These are phyloP conservation scores for Nitzschia sp. DNA, from an alignment of 108 stramenopile genomes.

Conservation along the genomic window DNA sequence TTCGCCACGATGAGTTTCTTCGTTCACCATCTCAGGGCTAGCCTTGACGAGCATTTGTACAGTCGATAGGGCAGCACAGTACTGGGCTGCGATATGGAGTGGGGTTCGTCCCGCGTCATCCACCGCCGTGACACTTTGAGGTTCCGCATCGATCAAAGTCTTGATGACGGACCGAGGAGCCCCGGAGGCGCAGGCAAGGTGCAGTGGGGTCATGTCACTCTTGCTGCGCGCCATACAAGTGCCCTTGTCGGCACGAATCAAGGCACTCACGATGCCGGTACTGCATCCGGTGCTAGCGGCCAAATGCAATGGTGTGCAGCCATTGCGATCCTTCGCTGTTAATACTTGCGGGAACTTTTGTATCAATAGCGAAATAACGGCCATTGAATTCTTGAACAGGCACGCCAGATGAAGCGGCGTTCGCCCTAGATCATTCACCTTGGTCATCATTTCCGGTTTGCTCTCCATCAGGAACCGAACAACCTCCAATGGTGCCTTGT, in stretches of 20 bases:
- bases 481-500: slow-evolving; percentile 20
- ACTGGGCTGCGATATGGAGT: slow-evolving; percentile 14
- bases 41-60: slow-evolving; percentile 2
- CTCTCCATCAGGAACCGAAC: slow-evolving; percentile 16
- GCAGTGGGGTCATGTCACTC: slow-evolving; percentile 14
- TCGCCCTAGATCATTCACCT: slow-evolving; percentile 2
- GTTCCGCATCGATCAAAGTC: slow-evolving; percentile 5
- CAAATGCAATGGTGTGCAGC: slow-evolving; percentile 27
- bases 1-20: slow-evolving; percentile 5
- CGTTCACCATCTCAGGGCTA: not conserved
- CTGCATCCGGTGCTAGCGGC: slow-evolving; percentile 20
- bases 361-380: not conserved
- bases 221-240: slow-evolving; percentile 5
- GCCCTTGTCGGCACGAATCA: not conserved
- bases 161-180: not conserved
- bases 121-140: not conserved
- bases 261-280: slow-evolving; percentile 10
- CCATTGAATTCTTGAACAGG: slow-evolving; percentile 6
- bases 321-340: slow-evolving; percentile 5
- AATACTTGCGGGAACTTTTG: not conserved
- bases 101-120: slow-evolving; percentile 23
- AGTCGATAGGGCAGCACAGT: not conserved
- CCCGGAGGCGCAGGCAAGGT: slow-evolving; percentile 7
- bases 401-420: slow-evolving; percentile 31
- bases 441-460: slow-evolving; percentile 13